Percentiles rank a stretch among this genome's conserved stretches.
phyloP scores from a whole-genome alignment of 129 eudicot genomes.

The Chrysanthemum lavandulifolium region DNA sequence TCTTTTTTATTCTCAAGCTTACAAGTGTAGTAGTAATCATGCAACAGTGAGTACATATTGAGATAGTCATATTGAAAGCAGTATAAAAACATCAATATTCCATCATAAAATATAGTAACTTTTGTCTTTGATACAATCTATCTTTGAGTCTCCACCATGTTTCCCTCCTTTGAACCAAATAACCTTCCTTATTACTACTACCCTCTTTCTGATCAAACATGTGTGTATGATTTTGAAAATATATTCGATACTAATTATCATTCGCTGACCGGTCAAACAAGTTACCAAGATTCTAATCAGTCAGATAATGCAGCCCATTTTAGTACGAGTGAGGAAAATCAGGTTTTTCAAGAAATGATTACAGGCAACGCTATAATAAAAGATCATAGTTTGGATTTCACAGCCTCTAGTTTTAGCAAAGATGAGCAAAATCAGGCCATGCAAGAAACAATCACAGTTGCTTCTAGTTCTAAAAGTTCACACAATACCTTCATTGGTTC shows the following conservation, averaged over 20 bases:
- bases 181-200: too few species aligned
- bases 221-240: neutral
- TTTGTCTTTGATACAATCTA: too few species aligned
- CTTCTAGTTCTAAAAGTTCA: conserved; percentile 4
- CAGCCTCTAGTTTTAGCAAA: neutral
- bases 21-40: too few species aligned
- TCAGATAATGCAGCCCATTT: conserved; percentile 10
- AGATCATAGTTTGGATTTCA: conserved; percentile 4
- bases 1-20: too few species aligned
- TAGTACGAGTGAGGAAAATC: conserved; percentile 6
- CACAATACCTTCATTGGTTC: neutral
- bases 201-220: neutral
- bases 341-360: conserved; percentile 9
- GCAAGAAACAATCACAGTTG: neutral
- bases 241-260: neutral
- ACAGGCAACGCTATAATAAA: neutral
- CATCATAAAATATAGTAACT: too few species aligned
- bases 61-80: too few species aligned
- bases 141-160: too few species aligned
- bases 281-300: conserved; percentile 6
- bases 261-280: conserved; percentile 7
- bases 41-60: too few species aligned
- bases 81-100: too few species aligned
- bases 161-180: too few species aligned
- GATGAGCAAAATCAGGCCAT: neutral